Percentiles rank a stretch among this genome's conserved stretches.
phyloP scores from a whole-genome alignment of 2,329 filamentous ascomycete genomes.

The Trichophyton simii region DNA sequence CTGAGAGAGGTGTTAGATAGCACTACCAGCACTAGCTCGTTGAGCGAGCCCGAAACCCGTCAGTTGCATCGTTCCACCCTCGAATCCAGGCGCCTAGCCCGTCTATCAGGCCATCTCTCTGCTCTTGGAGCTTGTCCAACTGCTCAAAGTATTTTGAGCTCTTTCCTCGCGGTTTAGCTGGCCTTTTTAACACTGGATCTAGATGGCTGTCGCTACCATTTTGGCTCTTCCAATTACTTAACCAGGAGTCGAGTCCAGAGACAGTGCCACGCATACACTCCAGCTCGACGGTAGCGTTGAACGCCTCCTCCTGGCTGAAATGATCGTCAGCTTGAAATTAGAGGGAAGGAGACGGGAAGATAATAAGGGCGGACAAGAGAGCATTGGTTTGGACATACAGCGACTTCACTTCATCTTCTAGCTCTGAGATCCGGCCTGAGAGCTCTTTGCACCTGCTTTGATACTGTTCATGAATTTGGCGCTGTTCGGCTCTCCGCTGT shows the following conservation, averaged over 20 bases:
- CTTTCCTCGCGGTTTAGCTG: constrained; percentile 8
- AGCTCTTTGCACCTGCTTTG: constrained; percentile 47
- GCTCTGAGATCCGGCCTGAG: constrained; percentile 45
- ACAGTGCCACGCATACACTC: constrained; percentile 27
- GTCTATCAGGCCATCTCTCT: constrained; percentile 23
- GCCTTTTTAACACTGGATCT: constrained; percentile 1
- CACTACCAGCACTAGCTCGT: constrained; percentile 33
- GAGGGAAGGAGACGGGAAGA: background rate
- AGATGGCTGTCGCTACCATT: constrained; percentile 9
- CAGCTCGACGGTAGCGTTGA: constrained; percentile 24
- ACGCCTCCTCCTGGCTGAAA: constrained; percentile 20
- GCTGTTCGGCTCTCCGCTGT: constrained; percentile 20
- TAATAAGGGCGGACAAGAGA: background rate
- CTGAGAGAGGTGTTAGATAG: background rate
- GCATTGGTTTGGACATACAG: constrained; percentile 33
- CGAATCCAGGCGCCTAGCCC: constrained; percentile 33
- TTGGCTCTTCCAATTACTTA: constrained; percentile 19
- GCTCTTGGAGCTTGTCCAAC: constrained; percentile 13
- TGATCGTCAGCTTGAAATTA: background rate
- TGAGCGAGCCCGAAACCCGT: constrained; percentile 36
- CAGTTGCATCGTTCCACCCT: constrained; percentile 32
- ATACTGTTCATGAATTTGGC: constrained; percentile 52
- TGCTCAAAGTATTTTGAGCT: constrained; percentile 1
- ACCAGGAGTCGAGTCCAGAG: constrained; percentile 25
- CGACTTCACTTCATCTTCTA: constrained; percentile 47